phyloP scores from a whole-genome alignment of 805 yeast species.

The Lachancea sp. region DNA sequence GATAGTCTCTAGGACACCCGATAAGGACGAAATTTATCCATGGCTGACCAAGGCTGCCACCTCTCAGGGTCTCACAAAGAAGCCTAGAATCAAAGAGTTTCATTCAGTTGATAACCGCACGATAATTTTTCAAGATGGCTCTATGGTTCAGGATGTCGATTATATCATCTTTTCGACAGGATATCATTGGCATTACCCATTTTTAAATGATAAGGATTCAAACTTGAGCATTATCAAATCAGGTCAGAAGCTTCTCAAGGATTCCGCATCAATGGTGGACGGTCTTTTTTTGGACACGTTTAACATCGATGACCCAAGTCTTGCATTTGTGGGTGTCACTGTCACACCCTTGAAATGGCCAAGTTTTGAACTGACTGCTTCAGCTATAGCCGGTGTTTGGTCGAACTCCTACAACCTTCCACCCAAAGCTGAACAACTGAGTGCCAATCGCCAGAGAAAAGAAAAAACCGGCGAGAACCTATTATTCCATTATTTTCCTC shows the following conservation, averaged over 20 bases:
- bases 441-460: conserved; percentile 31
- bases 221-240: background rate
- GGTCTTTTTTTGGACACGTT: conserved; percentile 42
- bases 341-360: conserved; percentile 42
- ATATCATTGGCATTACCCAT: conserved; percentile 32
- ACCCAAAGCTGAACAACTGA: conserved; percentile 33
- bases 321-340: conserved; percentile 39
- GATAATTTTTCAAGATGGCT: conserved; percentile 32
- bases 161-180: conserved; percentile 42
- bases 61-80: conserved; percentile 31
- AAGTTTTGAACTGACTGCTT: conserved; percentile 45
- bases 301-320: conserved; percentile 39
- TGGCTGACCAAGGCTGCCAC: conserved; percentile 38
- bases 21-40: conserved; percentile 40
- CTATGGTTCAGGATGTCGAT: conserved; percentile 16
- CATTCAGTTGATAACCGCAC: conserved; percentile 17
- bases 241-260: conserved; percentile 8
- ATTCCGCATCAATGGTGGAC: conserved; percentile 27
- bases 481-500: conserved; percentile 34
- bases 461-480: conserved; percentile 18
- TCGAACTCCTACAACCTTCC: conserved; percentile 38
- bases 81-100: conserved; percentile 33
- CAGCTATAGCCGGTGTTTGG: conserved; percentile 57
- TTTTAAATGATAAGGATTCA: conserved; percentile 9
- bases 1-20: conserved; percentile 68